Evolutionary conservation across 2,329 filamentous ascomycete genomes (phyloP).

Genomic region (Byssothecium circinans): DNA sequence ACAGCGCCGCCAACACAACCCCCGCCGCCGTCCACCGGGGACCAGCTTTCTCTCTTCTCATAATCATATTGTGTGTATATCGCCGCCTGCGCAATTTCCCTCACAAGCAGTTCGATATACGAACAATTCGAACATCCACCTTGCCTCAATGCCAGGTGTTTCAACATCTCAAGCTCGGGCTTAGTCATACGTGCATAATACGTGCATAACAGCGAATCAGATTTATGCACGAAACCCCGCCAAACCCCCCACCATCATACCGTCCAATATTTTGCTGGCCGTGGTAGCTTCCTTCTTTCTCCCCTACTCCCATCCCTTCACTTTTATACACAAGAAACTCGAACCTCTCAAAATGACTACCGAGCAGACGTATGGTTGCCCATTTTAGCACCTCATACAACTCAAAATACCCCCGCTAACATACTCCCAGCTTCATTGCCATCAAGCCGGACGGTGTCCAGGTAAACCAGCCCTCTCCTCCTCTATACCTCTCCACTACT

Average conservation of each 20-base stretch:
- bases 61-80: constrained; percentile 22
- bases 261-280: constrained; percentile 31
- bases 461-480: constrained; percentile 57
- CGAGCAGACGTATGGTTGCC: constrained; percentile 81
- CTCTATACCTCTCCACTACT: background rate
- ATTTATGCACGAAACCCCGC: constrained; percentile 16
- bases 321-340: constrained; percentile 48
- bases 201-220: constrained; percentile 2
- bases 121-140: background rate
- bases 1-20: constrained; percentile 37
- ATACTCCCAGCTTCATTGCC: constrained; percentile 84
- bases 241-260: constrained; percentile 26
- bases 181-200: constrained; percentile 4
- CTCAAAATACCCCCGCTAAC: constrained; percentile 30
- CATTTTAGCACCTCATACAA: constrained; percentile 10
- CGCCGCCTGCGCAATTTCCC: constrained; percentile 25
- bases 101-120: constrained; percentile 18
- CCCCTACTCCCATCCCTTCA: constrained; percentile 37
- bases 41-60: constrained; percentile 45
- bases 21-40: constrained; percentile 62
- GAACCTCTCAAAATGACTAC: constrained; percentile 52
- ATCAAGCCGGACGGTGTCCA: constrained; percentile 99
- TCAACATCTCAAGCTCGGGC: constrained; percentile 8
- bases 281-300: constrained; percentile 15
- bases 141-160: constrained; percentile 14